Conservation (phyloP, 73 alveolate genomes). For the Stentor roeselii region DNA sequence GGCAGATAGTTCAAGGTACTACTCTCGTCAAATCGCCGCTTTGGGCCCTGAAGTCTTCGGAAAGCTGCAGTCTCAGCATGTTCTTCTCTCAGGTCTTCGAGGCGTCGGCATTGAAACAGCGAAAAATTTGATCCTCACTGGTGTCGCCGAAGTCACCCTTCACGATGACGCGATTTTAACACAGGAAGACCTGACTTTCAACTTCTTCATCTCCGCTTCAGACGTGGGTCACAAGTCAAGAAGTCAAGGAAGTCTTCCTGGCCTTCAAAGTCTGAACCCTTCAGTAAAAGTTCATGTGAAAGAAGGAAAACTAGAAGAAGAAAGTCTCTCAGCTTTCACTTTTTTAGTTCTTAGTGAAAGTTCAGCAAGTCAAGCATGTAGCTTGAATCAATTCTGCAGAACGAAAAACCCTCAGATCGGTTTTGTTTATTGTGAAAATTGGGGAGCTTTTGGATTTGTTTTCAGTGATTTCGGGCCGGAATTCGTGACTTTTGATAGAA, state of each 20-base stretch:
- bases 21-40: slow-evolving; percentile 98
- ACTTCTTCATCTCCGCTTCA: slow-evolving; percentile 87
- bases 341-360: slow-evolving; percentile 85
- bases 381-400: slow-evolving; percentile 74
- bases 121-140: slow-evolving; percentile 96
- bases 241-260: slow-evolving; percentile 74
- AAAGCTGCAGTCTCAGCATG: slow-evolving; percentile 87
- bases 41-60: slow-evolving; percentile 98
- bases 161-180: slow-evolving; percentile 69
- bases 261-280: slow-evolving; percentile 84
- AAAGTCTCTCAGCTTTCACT: slow-evolving; percentile 52
- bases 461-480: slow-evolving; percentile 95
- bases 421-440: slow-evolving; percentile 66
- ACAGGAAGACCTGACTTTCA: slow-evolving; percentile 86
- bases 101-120: slow-evolving; percentile 87
- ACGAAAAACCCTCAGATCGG: slow-evolving; percentile 63
- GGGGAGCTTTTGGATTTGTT: slow-evolving; percentile 89
- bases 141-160: slow-evolving; percentile 85
- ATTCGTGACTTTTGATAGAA: slow-evolving; percentile 49
- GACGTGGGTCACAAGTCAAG: slow-evolving; percentile 20
- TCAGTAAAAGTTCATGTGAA: slow-evolving; percentile 68
- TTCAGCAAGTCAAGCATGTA: slow-evolving; percentile 62
- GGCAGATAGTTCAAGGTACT: slow-evolving; percentile 26
- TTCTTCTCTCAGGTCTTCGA: slow-evolving; percentile 71
- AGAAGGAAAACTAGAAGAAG: slow-evolving; percentile 37